phyloP scores from a whole-genome alignment of 805 yeast genomes.

The Jamesozyma hellenica region DNA sequence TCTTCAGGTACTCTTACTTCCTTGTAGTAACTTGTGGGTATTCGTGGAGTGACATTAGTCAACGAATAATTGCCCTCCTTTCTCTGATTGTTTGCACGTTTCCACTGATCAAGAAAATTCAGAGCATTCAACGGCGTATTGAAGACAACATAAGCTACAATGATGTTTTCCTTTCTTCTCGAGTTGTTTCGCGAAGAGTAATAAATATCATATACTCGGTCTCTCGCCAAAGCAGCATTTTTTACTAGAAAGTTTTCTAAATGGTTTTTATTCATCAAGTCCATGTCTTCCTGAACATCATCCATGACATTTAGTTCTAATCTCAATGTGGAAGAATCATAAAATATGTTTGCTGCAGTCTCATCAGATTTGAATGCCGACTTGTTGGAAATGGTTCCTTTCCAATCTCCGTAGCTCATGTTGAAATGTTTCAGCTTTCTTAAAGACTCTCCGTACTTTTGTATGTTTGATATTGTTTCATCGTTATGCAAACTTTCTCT shows the following conservation, averaged over 20 bases:
- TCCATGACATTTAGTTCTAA: slow-evolving; percentile 7
- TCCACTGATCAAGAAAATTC: slow-evolving; percentile 7
- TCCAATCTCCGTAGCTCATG: slow-evolving; percentile 22
- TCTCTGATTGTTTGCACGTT: neutral
- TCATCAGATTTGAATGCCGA: too few species aligned
- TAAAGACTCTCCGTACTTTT: slow-evolving; percentile 20
- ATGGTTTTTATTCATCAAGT: neutral
- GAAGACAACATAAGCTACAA: slow-evolving; percentile 13
- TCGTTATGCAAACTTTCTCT: neutral
- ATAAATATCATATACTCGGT: slow-evolving; percentile 7
- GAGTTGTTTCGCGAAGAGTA: slow-evolving; percentile 15
- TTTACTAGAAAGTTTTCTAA: neutral
- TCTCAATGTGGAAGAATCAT: slow-evolving; percentile 11
- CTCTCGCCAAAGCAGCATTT: neutral
- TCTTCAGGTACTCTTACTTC: neutral
- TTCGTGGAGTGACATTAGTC: slow-evolving; percentile 1
- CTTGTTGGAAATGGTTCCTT: slow-evolving; percentile 1
- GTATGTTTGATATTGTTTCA: slow-evolving; percentile 5
- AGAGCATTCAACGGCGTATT: slow-evolving; percentile 8
- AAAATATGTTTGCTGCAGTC: neutral
- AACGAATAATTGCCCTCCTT: neutral
- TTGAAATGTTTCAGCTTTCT: slow-evolving; percentile 23
- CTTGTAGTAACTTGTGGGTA: slow-evolving; percentile 3
- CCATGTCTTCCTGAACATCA: neutral
- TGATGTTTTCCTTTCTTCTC: slow-evolving; percentile 2